Evolutionary conservation across 1,139 yeast species (phyloP).

Genomic region (Kodamaea alishanica): DNA sequence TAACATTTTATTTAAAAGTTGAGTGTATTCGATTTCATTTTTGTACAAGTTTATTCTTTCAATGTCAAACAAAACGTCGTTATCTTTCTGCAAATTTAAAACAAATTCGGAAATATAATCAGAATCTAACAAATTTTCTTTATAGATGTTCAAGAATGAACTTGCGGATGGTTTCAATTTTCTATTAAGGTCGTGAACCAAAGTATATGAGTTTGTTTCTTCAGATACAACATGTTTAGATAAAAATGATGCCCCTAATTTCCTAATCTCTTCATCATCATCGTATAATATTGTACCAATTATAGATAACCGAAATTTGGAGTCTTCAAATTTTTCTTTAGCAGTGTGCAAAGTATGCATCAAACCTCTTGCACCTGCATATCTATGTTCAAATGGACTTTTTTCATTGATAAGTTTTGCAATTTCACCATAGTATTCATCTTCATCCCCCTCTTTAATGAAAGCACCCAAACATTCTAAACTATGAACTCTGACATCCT

Average conservation of each 20-base stretch:
- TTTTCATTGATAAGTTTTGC: conserved; percentile 35
- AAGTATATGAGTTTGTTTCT: conserved; percentile 24
- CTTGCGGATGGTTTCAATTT: neutral
- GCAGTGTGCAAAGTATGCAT: conserved; percentile 15
- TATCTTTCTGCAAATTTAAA: neutral
- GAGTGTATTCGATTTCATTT: conserved; percentile 17
- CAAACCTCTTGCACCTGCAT: conserved; percentile 46
- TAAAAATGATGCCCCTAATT: conserved; percentile 31
- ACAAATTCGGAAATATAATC: neutral
- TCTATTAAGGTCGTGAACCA: conserved; percentile 9
- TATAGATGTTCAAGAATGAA: no score
- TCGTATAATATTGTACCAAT: conserved; percentile 42
- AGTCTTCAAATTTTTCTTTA: neutral
- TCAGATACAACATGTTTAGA: conserved; percentile 19
- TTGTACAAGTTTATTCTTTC: conserved; percentile 30
- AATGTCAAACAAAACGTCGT: conserved; percentile 25
- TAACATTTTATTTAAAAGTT: conserved; percentile 6
- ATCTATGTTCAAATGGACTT: conserved; percentile 43
- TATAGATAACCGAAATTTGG: conserved; percentile 6
- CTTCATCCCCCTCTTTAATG: neutral
- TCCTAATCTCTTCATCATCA: conserved; percentile 55
- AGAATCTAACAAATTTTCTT: conserved; percentile 1
- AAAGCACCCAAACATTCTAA: conserved; percentile 12
- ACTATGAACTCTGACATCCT: conserved; percentile 9
- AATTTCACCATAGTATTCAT: conserved; percentile 3